These are phyloP conservation scores for Lipomyces yarrowii DNA, from an alignment of 1,139 yeast genomes.

Conservation along the genomic window DNA sequence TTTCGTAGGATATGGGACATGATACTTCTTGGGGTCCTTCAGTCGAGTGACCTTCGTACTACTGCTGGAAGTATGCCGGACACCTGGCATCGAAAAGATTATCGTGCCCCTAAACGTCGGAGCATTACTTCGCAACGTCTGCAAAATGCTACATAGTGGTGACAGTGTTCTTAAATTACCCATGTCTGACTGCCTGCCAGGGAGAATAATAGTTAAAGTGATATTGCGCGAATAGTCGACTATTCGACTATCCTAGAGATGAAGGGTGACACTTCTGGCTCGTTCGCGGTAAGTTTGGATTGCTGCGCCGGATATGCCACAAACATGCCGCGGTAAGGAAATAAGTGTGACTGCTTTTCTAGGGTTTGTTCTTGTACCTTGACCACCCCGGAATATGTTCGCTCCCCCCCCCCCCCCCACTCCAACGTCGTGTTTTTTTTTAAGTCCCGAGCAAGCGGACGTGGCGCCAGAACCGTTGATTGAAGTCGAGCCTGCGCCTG, in stretches of 20 bases:
- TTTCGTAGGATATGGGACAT: slow-evolving; percentile 44
- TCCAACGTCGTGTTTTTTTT: too few relatives aligned
- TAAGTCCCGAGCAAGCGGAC: not conserved
- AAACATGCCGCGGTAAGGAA: not conserved
- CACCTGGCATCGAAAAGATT: not conserved
- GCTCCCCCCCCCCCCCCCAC: not conserved
- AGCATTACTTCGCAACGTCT: not conserved
- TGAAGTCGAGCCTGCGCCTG: not conserved
- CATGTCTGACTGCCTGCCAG: not conserved
- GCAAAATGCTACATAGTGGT: not conserved
- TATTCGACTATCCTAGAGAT: not conserved
- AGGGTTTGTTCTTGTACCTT: not conserved
- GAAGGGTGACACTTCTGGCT: not conserved
- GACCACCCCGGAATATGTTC: not conserved
- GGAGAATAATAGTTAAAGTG: not conserved
- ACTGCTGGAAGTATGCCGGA: not conserved
- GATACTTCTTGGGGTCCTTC: slow-evolving; percentile 19
- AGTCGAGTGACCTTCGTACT: slow-evolving; percentile 1
- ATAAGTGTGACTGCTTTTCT: not conserved
- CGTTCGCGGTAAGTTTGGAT: not conserved
- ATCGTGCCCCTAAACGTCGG: not conserved
- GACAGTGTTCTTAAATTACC: not conserved
- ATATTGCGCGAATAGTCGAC: not conserved
- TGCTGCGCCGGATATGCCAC: not conserved
- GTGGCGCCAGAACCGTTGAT: not conserved